phyloP scores from a whole-genome alignment of 345 rosid genomes.

The Conringia planisiliqua region DNA sequence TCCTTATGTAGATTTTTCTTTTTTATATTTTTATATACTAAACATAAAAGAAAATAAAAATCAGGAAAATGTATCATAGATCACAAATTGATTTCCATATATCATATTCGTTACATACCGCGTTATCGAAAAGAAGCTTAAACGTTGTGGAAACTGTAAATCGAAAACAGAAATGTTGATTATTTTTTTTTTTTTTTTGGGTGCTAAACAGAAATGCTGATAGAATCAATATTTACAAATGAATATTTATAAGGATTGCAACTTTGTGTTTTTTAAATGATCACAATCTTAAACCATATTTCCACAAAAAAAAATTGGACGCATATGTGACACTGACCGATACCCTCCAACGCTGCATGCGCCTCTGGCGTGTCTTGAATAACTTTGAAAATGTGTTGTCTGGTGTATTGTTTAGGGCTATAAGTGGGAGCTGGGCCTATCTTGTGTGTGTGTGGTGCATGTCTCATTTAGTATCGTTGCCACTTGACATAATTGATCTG shows the following conservation, averaged over 20 bases:
- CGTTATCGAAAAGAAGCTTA: not conserved
- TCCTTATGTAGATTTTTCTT: not conserved
- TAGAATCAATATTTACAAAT: not conserved
- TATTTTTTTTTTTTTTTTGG: no score
- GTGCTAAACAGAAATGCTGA: not conserved
- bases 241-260: not conserved
- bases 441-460: conserved; percentile 10
- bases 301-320: not conserved
- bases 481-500: not conserved
- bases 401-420: not conserved
- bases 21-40: not conserved
- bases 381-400: not conserved
- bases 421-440: not conserved
- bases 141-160: not conserved
- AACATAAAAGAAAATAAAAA: not conserved
- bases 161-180: not conserved
- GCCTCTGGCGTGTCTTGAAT: not conserved
- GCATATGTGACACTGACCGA: not conserved
- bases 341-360: not conserved
- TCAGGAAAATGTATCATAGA: not conserved
- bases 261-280: no score
- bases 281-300: not conserved
- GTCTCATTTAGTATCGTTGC: not conserved
- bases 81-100: not conserved
- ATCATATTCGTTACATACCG: not conserved